These are phyloP conservation scores for Rhizophlyctis rosea DNA, from an alignment of 192 early-diverging fungal genomes.

Conservation along the genomic window DNA sequence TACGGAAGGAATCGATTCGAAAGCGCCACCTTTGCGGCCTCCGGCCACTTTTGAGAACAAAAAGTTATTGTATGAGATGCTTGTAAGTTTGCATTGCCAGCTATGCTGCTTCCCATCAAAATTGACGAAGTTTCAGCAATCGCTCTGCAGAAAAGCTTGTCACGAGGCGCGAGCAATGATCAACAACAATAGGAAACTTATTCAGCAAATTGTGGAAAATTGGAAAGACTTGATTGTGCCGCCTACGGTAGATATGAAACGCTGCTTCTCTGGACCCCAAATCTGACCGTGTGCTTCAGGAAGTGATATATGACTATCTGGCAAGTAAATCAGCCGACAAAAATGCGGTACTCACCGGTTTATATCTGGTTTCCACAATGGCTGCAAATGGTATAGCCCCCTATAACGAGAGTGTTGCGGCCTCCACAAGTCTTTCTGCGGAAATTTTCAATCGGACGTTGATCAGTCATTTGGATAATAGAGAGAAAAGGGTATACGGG, in stretches of 20 bases:
- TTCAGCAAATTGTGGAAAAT: constrained; percentile 62
- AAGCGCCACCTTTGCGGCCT: background rate
- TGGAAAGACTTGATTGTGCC: constrained; percentile 58
- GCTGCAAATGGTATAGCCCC: constrained; percentile 45
- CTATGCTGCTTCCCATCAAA: no score
- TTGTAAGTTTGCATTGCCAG: no score
- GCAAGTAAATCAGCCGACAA: constrained; percentile 20
- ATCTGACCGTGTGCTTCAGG: background rate
- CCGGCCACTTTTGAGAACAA: background rate
- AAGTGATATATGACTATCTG: constrained; percentile 18
- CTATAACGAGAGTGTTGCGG: constrained; percentile 22
- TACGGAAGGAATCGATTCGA: background rate
- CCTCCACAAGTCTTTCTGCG: constrained; percentile 18
- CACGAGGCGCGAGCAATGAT: constrained; percentile 24
- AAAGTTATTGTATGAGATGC: background rate
- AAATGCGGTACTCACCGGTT: constrained; percentile 51
- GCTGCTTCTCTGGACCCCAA: background rate
- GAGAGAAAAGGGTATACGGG: constrained; percentile 37
- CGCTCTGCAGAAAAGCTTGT: constrained; percentile 8
- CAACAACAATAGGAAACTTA: constrained; percentile 55
- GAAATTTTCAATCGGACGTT: constrained; percentile 17
- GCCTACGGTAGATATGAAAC: constrained; percentile 66
- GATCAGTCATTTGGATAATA: constrained; percentile 27
- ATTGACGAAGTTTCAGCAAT: constrained; percentile 9
- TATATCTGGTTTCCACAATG: constrained; percentile 57